Base-by-base conservation (phyloP, 352 stramenopile genomes). In the Pythium sp. region DNA sequence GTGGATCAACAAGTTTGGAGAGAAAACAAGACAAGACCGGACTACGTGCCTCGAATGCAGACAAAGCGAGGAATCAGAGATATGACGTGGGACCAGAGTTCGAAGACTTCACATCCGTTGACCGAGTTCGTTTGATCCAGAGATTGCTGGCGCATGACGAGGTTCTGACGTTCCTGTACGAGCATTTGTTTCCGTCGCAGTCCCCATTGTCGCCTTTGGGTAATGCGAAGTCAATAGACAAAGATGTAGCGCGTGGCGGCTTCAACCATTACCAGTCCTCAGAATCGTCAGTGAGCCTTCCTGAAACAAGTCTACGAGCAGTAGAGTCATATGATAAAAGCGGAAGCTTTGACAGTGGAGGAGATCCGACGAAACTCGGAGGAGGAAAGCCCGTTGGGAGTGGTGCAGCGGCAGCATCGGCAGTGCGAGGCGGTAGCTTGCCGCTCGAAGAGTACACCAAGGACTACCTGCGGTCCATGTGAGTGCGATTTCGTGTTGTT, bases 101-200 rank as follows among this genome's bases (percentile, higher is more conserved):
- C 26, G 79, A 89, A n/a, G 82, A 94, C 22, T 94, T 93, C 65
- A 88, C 83, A 0, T 51, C 81, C 0, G 70, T 73, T 3, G 87
- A 95, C 26, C 86, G 87, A 11, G 76, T 92, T 3, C 82, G 82
- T 1, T 64, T 96, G 15, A 92, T 96, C 28, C 80, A 94, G 66
- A 74, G 82, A 2, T 75, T 96, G 15, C 61, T 96, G 41, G 78
- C 86, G 2, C 84, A 95, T 34, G 87, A 95, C 47, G 81, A 94
- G 73, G 86, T 95, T 43, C 69, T 96, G 20, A 81, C 77, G 0
- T 78, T 92, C 38, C 56, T 96, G 38, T 92, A 95, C 57, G 82
- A 78, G 38, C 79, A 92, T 3, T 51, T 94, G n/a, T 94, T 96
- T 58, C 84, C 84, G 11, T 71, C 80, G 1, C 72, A 78, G 14